Base-by-base conservation (phyloP, 208 protist genomes). In the Wallacemonas sp. region DNA sequence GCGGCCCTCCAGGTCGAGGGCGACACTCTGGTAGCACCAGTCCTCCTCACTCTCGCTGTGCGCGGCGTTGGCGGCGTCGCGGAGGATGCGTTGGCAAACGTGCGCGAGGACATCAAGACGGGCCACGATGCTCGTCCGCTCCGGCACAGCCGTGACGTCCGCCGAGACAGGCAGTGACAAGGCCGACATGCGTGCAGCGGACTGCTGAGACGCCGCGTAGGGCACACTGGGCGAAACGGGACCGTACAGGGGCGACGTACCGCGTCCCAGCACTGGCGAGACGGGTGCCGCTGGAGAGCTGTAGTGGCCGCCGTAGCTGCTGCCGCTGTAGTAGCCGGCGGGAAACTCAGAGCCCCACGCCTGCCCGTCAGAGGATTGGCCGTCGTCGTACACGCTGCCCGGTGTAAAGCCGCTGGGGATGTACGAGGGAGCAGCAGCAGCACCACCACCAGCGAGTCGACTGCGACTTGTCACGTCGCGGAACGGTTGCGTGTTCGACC, bases 1-100 rank as follows among this genome's bases (percentile, higher is more conserved):
- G 21, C 67, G 61, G 23, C 78, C 82, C 49, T 88, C 78, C 21
- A 88, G 70, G 65, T 85, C 82, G 2, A 88, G 72, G 0, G 76
- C 82, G 29, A 88, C 32, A 0, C 68, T 70, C 27, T 24, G 52
- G 4, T 72, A n/a, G 16, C 44, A 69, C 24, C 52, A 47, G 33
- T 72, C 49, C 41, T 61, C 55, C 11, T 73, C 61, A 11, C 34
- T 29, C 11, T 69, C 49, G 70, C 47, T 47, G 36, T 19, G 24
- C 9, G n/a, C 14, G 11, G 44, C 54, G 1, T 29, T 2, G 0
- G 16, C 60, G 49, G 46, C 61, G 9, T 33, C 43, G 46, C 60
- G 44, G 4, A 46, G 52, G n/a, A 58, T 58, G 52, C 29, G 52
- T 29, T 58, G 52, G 24, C 57, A 63, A 6, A 44, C 33, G 27